These are phyloP conservation scores for Nymphaea colorata DNA, from an alignment of 164 flowering plant species.

Conservation along the genomic window DNA sequence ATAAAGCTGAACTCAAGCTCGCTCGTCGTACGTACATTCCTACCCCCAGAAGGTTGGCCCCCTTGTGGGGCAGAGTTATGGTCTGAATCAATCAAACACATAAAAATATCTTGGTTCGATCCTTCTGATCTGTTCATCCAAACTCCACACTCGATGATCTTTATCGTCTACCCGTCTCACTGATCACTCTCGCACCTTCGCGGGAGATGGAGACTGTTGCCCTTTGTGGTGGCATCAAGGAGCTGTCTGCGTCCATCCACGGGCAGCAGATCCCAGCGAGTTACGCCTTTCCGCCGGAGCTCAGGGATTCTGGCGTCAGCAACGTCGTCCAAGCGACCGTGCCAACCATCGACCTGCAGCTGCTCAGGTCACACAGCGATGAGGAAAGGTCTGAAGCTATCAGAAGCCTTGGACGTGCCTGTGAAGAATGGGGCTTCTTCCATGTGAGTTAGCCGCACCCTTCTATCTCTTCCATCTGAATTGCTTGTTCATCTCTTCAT, in stretches of 20 bases:
- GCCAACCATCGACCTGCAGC: conserved; percentile 30
- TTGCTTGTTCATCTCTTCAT: no score
- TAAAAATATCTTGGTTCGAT: no score
- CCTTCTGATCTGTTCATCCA: no score
- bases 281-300: conserved; percentile 8
- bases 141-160: no score
- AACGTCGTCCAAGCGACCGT: conserved; percentile 4
- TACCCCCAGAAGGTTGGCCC: no score
- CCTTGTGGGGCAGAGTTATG: no score
- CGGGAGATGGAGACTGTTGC: no score
- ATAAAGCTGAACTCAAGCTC: no score
- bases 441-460: conserved; percentile 20
- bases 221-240: conserved; percentile 8
- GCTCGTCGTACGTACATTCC: no score
- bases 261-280: conserved; percentile 21
- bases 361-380: conserved; percentile 25
- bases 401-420: conserved; percentile 37
- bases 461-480: background rate
- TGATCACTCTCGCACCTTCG: no score
- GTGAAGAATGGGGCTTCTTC: conserved; percentile 83
- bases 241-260: conserved; percentile 15
- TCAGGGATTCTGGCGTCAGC: background rate
- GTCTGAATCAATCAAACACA: no score
- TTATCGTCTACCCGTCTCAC: no score
- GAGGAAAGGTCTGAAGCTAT: conserved; percentile 35